A percentile compares a stretch with the other conserved stretches of the same genome.
Conservation (phyloP, 768 basidiomycete genomes). For the Pisolithus marmoratus region DNA sequence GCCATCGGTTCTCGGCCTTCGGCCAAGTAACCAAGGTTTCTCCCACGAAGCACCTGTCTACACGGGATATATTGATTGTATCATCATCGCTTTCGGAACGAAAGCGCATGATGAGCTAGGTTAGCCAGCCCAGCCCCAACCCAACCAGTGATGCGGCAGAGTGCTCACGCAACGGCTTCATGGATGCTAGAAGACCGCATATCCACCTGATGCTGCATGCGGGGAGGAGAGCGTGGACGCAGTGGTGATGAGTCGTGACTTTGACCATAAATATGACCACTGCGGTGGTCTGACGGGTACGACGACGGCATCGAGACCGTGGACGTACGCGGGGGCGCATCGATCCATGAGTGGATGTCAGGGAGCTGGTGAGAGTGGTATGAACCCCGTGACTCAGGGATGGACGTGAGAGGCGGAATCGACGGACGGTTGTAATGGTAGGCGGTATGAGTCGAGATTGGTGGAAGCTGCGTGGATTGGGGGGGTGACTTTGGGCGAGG, state of each 20-base stretch:
- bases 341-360: slow-evolving; percentile 45
- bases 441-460: slow-evolving; percentile 41
- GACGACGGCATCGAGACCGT: slow-evolving; percentile 13
- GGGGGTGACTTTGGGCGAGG: slow-evolving; percentile 46
- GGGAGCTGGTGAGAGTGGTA: slow-evolving; percentile 37
- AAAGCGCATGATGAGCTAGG: not conserved
- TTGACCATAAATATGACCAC: slow-evolving; percentile 15
- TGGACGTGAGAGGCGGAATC: slow-evolving; percentile 40
- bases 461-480: slow-evolving; percentile 37
- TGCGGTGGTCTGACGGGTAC: slow-evolving; percentile 11
- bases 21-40: not conserved
- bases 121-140: not conserved
- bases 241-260: slow-evolving; percentile 24
- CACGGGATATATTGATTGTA: not conserved
- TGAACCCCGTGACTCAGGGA: slow-evolving; percentile 29
- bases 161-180: slow-evolving; percentile 25
- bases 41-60: not conserved
- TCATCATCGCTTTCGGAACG: not conserved
- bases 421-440: slow-evolving; percentile 50
- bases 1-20: not conserved
- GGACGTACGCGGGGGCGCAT: slow-evolving; percentile 22
- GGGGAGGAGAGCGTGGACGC: slow-evolving; percentile 29
- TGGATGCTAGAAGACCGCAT: slow-evolving; percentile 26
- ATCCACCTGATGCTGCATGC: slow-evolving; percentile 29
- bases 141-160: not conserved